Evolutionary conservation across 208 protist species (phyloP).

Genomic region (Trypanosomatidae sp.): DNA sequence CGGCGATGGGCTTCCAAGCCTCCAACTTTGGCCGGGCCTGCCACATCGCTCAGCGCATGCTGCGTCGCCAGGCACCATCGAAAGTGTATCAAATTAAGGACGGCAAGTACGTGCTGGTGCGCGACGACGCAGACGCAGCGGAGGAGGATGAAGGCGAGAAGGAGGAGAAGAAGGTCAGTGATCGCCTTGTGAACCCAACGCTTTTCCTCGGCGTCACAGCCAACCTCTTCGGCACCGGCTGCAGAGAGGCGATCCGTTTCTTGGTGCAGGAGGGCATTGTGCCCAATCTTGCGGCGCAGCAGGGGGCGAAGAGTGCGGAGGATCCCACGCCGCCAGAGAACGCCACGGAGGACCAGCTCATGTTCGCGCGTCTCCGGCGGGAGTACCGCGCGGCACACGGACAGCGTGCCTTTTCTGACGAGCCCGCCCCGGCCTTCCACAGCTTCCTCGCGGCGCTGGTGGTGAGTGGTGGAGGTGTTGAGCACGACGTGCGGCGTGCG

Average conservation of each 20-base stretch:
- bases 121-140: slow-evolving; percentile 14
- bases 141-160: neutral
- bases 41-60: slow-evolving; percentile 54
- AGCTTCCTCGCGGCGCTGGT: slow-evolving; percentile 68
- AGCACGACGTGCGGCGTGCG: slow-evolving; percentile 85
- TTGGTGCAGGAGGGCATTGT: slow-evolving; percentile 69
- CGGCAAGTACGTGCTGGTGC: slow-evolving; percentile 51
- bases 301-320: too few relatives aligned
- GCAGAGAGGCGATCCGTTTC: slow-evolving; percentile 77
- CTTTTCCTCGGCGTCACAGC: slow-evolving; percentile 80
- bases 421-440: slow-evolving; percentile 14
- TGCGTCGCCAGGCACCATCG: slow-evolving; percentile 50
- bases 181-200: slow-evolving; percentile 51
- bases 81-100: slow-evolving; percentile 47
- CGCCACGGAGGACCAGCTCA: slow-evolving; percentile 20
- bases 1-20: slow-evolving; percentile 77
- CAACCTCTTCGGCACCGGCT: slow-evolving; percentile 83
- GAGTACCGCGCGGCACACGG: slow-evolving; percentile 21
- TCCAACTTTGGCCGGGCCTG: slow-evolving; percentile 60
- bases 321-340: slow-evolving; percentile 14
- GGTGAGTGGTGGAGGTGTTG: slow-evolving; percentile 82
- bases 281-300: slow-evolving; percentile 14
- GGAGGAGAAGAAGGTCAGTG: too few relatives aligned
- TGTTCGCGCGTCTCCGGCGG: slow-evolving; percentile 22
- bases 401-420: slow-evolving; percentile 12